Percentiles rank a stretch among this genome's conserved stretches.
Evolutionary conservation across 352 stramenopile genomes (phyloP).

Genomic region (Globisporangium camurandrum): DNA sequence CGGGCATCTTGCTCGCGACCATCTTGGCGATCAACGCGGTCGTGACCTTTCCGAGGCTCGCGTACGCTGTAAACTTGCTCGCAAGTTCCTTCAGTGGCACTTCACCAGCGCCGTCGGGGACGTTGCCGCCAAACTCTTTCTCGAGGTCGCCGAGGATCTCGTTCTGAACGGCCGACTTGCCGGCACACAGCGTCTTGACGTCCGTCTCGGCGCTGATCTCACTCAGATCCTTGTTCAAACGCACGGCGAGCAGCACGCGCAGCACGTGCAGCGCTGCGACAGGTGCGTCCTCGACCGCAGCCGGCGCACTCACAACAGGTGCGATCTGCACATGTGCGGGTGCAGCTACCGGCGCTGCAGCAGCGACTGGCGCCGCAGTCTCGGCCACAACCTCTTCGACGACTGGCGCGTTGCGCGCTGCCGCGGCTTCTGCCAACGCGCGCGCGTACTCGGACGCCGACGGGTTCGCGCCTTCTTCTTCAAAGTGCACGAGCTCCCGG

Average conservation of each 20-base stretch:
- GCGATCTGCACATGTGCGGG: slow-evolving; percentile 10
- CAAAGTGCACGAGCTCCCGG: slow-evolving; percentile 72
- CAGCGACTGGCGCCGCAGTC: background rate
- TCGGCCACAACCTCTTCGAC: slow-evolving; percentile 5
- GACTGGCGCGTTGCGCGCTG: background rate
- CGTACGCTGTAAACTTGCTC: slow-evolving; percentile 64
- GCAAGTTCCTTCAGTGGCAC: slow-evolving; percentile 66
- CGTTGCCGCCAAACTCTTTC: slow-evolving; percentile 73
- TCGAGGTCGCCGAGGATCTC: slow-evolving; percentile 84
- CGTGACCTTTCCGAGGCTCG: slow-evolving; percentile 59
- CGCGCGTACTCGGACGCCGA: slow-evolving; percentile 18
- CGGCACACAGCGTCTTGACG: slow-evolving; percentile 72
- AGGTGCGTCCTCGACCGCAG: slow-evolving; percentile 16
- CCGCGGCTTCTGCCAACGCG: slow-evolving; percentile 12
- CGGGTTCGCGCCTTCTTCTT: slow-evolving; percentile 23
- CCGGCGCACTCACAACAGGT: background rate
- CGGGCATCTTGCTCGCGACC: slow-evolving; percentile 76
- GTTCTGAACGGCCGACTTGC: slow-evolving; percentile 85
- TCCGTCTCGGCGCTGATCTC: slow-evolving; percentile 69
- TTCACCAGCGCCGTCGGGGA: slow-evolving; percentile 65
- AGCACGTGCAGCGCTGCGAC: slow-evolving; percentile 20
- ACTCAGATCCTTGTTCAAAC: slow-evolving; percentile 56
- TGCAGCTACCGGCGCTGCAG: background rate
- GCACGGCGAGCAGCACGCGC: slow-evolving; percentile 27
- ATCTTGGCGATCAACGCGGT: slow-evolving; percentile 61